A percentile compares a stretch with the other conserved stretches of the same genome.
Conservation (phyloP, 2,329 filamentous ascomycete genomes). For the Amauroascus verrucosus region DNA sequence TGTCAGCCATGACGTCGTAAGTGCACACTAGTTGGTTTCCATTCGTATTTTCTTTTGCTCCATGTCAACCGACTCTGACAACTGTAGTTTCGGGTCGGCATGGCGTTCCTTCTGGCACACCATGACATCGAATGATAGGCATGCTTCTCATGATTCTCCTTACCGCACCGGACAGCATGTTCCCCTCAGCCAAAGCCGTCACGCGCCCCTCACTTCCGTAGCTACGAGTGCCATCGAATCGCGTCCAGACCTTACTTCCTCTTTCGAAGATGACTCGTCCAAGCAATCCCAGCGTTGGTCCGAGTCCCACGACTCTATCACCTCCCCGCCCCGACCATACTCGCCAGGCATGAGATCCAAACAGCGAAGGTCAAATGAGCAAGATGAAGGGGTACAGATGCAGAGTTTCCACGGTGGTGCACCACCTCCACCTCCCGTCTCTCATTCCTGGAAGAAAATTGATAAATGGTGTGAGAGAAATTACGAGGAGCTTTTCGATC, state of each 20-base stretch:
- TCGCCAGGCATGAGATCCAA: constrained; percentile 76
- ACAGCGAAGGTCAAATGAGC: constrained; percentile 48
- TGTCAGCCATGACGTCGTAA: constrained; percentile 11
- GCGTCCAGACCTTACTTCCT: constrained; percentile 66
- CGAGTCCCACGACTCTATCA: constrained; percentile 44
- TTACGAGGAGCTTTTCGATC: constrained; percentile 88
- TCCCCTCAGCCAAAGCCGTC: constrained; percentile 70
- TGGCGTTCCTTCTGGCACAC: constrained; percentile 94
- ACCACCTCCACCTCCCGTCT: constrained; percentile 76
- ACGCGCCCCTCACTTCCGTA: constrained; percentile 74
- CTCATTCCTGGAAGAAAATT: constrained; percentile 88
- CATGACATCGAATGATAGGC: constrained; percentile 67
- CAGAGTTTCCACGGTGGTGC: constrained; percentile 88
- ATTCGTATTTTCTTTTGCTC: neutral
- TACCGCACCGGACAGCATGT: constrained; percentile 86
- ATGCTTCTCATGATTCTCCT: constrained; percentile 86
- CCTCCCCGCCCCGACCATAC: constrained; percentile 61
- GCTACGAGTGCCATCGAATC: constrained; percentile 80
- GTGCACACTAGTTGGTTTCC: constrained; percentile 1
- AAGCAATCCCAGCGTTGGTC: constrained; percentile 52
- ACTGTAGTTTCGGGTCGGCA: constrained; percentile 53
- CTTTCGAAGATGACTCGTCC: constrained; percentile 63
- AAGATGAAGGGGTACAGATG: constrained; percentile 70
- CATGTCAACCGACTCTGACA: neutral
- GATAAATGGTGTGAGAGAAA: constrained; percentile 90